A percentile compares a stretch with the other conserved stretches of the same genome.
Evolutionary conservation across 768 basidiomycete genomes (phyloP).

Genomic region (Pholiota molesta): DNA sequence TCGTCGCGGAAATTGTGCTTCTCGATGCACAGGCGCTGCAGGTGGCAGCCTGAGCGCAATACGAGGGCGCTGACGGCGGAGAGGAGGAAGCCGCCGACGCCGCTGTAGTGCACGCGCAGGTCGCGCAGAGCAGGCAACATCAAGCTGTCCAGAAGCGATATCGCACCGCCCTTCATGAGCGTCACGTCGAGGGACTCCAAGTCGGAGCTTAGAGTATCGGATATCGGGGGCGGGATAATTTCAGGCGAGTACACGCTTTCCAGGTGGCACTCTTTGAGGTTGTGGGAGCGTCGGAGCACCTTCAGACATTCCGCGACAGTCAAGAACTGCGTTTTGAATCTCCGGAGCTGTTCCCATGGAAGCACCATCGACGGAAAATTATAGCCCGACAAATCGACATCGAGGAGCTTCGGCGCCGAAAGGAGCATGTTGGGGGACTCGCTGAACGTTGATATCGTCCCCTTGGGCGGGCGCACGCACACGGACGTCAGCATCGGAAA

Average conservation of each 20-base stretch:
- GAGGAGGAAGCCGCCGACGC: slow-evolving; percentile 15
- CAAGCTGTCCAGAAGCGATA: slow-evolving; percentile 21
- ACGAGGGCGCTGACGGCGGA: slow-evolving; percentile 18
- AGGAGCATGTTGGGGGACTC: slow-evolving; percentile 27
- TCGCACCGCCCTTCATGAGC: slow-evolving; percentile 24
- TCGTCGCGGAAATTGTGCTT: slow-evolving; percentile 14
- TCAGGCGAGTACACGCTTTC: slow-evolving; percentile 26
- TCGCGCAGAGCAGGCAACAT: slow-evolving; percentile 22
- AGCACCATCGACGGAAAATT: slow-evolving; percentile 25
- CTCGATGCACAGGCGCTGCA: slow-evolving; percentile 19
- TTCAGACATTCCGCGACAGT: slow-evolving; percentile 25
- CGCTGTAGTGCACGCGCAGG: slow-evolving; percentile 20
- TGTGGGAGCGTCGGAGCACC: slow-evolving; percentile 21
- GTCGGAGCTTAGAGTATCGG: slow-evolving; percentile 11
- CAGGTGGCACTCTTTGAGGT: slow-evolving; percentile 23
- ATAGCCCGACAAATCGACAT: slow-evolving; percentile 28
- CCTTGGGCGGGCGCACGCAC: slow-evolving; percentile 21
- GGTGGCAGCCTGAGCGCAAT: slow-evolving; percentile 18
- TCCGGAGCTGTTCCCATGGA: slow-evolving; percentile 24
- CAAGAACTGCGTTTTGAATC: slow-evolving; percentile 27
- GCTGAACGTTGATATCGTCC: slow-evolving; percentile 28
- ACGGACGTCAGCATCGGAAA: slow-evolving; percentile 24
- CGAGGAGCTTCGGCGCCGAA: slow-evolving; percentile 20
- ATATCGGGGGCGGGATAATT: slow-evolving; percentile 5
- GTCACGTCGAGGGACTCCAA: slow-evolving; percentile 22